Base-by-base conservation (phyloP, 495 filamentous ascomycete species). In the Viridothelium virens region DNA sequence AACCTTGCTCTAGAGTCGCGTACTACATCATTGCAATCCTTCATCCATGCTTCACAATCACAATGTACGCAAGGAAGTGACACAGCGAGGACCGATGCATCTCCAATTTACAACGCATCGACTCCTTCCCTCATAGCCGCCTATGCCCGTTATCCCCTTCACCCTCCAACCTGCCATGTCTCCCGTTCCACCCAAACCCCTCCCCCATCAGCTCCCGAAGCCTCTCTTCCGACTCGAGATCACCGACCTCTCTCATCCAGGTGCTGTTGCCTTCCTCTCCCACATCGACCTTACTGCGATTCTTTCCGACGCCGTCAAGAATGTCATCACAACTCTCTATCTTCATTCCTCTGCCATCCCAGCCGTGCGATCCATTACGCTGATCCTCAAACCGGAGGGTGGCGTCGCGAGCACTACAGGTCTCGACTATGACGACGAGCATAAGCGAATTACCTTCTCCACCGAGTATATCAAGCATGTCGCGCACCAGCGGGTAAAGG, bases 401-500 rank as follows among this genome's bases (percentile, higher is more conserved):
- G 92, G 92, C 18, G 87, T 97, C 7, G 94, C 94, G 41, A 94
- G 96, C 76, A 98, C 94, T 3, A 90, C 83, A 0, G 91, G 92
- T 68, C 84, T 78, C 14, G 89, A 92, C 46, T 81, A 96, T 6
- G 93, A 97, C 77, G 66, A 83, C 53, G 90, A 95, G 73, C 91
- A 97, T 79, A 97, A 98, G 73, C 91, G 96, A 72, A 96, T 98
- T 66, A 91, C 96, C 77, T 82, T 97, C 78, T 89, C 85, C 3
- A 84, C 91, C 11, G 77, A 83, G 63, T 96, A 96, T 77, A 87
- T 97, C 70, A 68, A 73, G 41, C 65, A 75, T 14, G 73, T 75
- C 10, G 63, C 12, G 1, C 68, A 74, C 1, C 65, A 75, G 2
- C 72, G 77, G 47, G 74, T 78, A 14, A 67, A 70, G 31, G 70